Evolutionary conservation across 164 flowering plant species (phyloP), one percentile per base, ranked within the genome.

Genomic region (Magnolia officinalis): DNA sequence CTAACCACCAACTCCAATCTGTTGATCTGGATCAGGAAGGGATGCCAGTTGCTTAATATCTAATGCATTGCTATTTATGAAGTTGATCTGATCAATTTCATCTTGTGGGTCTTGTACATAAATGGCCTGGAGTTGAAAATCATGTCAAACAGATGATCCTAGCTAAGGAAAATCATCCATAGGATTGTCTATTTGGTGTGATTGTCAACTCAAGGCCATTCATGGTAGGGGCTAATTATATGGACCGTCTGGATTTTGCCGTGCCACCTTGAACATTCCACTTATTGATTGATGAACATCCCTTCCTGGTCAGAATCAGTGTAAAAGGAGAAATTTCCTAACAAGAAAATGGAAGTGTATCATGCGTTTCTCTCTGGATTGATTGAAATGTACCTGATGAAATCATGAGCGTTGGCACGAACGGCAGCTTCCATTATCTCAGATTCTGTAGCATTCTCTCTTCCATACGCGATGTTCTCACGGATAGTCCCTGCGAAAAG

Each of bases 361-460:
- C 19, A 63, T 66, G 8, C 8, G 14, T 23, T 66, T 66, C 21
- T 21, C 69, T 16, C 61, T 14, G 61, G 21, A 14, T 50, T 29
- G 29, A 50, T n/a, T 18, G 51, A 18, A 51, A n/a, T 58, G 8
- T 70, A 80, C 80, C 76, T 75, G 69, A 83, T 76, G 72, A 83
- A 83, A 11, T 83, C 82, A 73, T 83, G 81, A 68, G 83, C 85
- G 76, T 83, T 83, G 58, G 85, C 83, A 11, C 51, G 75, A 52
- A n/a, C 61, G 26, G 83, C 85, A 49, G 85, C 85, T 51, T 80
- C 72, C 55, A 66, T 51, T 14, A 80, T 9, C 63, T 83, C 85
- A 21, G 81, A 24, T 66, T 80, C 83, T 20, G 69, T 70, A 4
- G 72, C 80, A 13, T 80, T 67, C 50, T 76, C 80, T 19, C 68